These are phyloP conservation scores for Poterioochromonas sp. DNA, from an alignment of 352 stramenopile species.

Conservation along the genomic window DNA sequence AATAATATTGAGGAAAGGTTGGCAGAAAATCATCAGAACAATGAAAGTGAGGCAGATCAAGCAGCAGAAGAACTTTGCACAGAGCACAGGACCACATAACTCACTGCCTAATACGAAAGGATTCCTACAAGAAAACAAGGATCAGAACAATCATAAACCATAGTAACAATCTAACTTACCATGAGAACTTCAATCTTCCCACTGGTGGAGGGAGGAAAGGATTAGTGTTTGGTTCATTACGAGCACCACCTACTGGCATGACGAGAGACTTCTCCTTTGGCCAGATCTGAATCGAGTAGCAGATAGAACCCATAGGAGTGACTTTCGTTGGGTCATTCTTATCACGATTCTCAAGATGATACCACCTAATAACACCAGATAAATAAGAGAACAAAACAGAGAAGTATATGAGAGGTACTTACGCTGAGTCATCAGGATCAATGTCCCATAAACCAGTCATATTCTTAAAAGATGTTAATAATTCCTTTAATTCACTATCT, in stretches of 20 bases:
- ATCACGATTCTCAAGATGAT: conserved; percentile 19
- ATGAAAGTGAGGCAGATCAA: conserved; percentile 32
- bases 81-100: conserved; percentile 69
- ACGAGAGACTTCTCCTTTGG: conserved; percentile 67
- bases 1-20: conserved; percentile 36
- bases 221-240: conserved; percentile 76
- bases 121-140: conserved; percentile 51
- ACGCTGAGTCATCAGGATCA: conserved; percentile 55
- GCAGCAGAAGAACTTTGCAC: conserved; percentile 49
- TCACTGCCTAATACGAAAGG: conserved; percentile 76
- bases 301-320: conserved; percentile 34
- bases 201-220: conserved; percentile 75
- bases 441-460: conserved; percentile 65
- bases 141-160: neutral
- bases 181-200: conserved; percentile 70
- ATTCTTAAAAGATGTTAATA: conserved; percentile 51
- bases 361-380: neutral
- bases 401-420: neutral
- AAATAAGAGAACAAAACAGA: neutral
- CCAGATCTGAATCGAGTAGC: conserved; percentile 54
- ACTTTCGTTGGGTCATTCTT: conserved; percentile 23
- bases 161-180: neutral
- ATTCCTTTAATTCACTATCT: conserved; percentile 43
- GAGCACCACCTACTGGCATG: conserved; percentile 63
- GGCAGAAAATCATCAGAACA: conserved; percentile 37